Percentiles rank a stretch among this genome's conserved stretches.
Conservation (phyloP, 2,329 filamentous ascomycete species). For the Aspergillus sp. region DNA sequence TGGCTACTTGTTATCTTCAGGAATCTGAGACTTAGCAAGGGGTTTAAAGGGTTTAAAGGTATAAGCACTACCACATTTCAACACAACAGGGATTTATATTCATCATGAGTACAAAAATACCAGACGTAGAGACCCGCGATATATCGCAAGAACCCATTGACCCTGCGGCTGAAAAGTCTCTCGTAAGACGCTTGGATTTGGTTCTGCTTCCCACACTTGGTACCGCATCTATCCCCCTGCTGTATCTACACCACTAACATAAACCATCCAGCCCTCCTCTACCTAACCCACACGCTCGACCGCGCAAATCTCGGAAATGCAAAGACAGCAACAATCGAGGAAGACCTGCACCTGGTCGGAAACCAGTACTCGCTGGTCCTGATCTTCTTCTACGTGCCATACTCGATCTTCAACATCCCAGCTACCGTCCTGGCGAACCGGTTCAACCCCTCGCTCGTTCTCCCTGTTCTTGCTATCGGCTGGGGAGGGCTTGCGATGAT, state of each 20-base stretch:
- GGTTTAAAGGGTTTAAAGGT: background rate
- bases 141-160: background rate
- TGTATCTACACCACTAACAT: background rate
- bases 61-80: too few species aligned
- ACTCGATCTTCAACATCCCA: background rate
- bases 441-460: background rate
- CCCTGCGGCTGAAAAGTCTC: background rate
- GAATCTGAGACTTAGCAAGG: background rate
- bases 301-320: conserved; percentile 4
- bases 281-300: background rate
- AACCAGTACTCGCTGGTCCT: background rate
- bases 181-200: background rate
- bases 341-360: background rate
- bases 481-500: background rate
- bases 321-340: background rate
- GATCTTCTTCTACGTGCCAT: background rate
- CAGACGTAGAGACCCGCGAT: background rate
- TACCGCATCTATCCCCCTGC: background rate
- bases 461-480: background rate
- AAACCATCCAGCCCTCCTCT: background rate
- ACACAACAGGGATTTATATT: too few species aligned
- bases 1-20: background rate
- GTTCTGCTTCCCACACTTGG: background rate
- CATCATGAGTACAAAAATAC: background rate
- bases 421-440: background rate